These are phyloP conservation scores for Melampsora medusae DNA, from an alignment of 1,284 basidiomycete species.

Conservation along the genomic window DNA sequence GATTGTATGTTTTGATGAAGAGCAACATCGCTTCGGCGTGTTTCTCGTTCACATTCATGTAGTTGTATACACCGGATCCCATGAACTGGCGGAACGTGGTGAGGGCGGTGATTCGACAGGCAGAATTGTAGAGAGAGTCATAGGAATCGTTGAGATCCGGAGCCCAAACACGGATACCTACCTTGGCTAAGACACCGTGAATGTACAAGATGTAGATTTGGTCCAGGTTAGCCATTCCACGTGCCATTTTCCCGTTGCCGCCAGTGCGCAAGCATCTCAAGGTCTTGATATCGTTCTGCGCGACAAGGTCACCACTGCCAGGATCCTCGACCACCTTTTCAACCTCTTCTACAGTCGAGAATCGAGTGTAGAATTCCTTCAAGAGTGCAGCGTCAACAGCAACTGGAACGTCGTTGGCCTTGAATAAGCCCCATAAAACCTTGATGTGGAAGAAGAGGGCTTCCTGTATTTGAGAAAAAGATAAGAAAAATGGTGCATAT, in stretches of 20 bases:
- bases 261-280: neutral
- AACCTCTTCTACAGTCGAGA: constrained; percentile 8
- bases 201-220: constrained; percentile 16
- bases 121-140: constrained; percentile 20
- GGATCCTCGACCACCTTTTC: neutral
- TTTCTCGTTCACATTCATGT: constrained; percentile 16
- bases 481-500: too few relatives aligned
- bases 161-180: constrained; percentile 13
- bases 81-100: constrained; percentile 12
- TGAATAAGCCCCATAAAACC: constrained; percentile 30
- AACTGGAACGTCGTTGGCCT: constrained; percentile 16
- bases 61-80: neutral
- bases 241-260: neutral
- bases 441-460: constrained; percentile 21
- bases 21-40: neutral
- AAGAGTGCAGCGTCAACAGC: neutral
- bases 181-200: constrained; percentile 1
- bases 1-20: constrained; percentile 8
- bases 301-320: neutral
- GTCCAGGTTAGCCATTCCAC: constrained; percentile 14
- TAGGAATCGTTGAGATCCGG: constrained; percentile 15
- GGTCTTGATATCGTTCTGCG: neutral
- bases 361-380: constrained; percentile 20
- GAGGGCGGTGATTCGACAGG: constrained; percentile 12
- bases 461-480: too few relatives aligned